Conservation (phyloP, 345 rosid species). For the Eutrema japonicum region DNA sequence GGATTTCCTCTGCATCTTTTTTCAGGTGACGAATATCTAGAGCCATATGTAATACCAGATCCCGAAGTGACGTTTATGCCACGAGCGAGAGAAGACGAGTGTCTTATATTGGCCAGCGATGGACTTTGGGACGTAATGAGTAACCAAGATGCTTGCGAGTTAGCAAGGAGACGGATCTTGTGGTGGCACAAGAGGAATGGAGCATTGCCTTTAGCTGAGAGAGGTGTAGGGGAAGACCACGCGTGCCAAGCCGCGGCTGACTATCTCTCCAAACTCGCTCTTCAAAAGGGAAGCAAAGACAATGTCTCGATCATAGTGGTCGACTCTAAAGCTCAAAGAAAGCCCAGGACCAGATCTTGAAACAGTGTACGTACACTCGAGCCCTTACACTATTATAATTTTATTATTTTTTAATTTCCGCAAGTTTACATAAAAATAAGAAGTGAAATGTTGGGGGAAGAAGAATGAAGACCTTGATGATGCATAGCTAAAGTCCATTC, state of each 20-base stretch:
- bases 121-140: constrained; percentile 98
- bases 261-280: constrained; percentile 70
- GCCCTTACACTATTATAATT: constrained; percentile 35
- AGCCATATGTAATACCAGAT: constrained; percentile 97
- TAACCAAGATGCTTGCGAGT: constrained; percentile 89
- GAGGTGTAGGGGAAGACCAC: constrained; percentile 71
- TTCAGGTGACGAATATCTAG: constrained; percentile 92
- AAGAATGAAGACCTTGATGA: constrained; percentile 41
- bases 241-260: constrained; percentile 88
- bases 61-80: constrained; percentile 90
- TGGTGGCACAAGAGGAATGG: constrained; percentile 83
- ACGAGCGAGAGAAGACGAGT: constrained; percentile 87
- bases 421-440: constrained; percentile 42
- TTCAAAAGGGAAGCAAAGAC: constrained; percentile 85
- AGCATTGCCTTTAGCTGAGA: constrained; percentile 50
- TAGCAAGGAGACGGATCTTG: constrained; percentile 76
- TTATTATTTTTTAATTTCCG: constrained; percentile 33
- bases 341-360: constrained; percentile 70
- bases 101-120: constrained; percentile 89
- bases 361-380: constrained; percentile 32
- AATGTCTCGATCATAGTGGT: constrained; percentile 83
- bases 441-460: constrained; percentile 36
- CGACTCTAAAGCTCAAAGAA: constrained; percentile 90
- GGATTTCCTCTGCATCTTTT: constrained; percentile 14
- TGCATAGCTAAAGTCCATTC: constrained; percentile 70